These are phyloP conservation scores for Polyporus tsugae DNA, from an alignment of 1,284 basidiomycete genomes.

Conservation along the genomic window DNA sequence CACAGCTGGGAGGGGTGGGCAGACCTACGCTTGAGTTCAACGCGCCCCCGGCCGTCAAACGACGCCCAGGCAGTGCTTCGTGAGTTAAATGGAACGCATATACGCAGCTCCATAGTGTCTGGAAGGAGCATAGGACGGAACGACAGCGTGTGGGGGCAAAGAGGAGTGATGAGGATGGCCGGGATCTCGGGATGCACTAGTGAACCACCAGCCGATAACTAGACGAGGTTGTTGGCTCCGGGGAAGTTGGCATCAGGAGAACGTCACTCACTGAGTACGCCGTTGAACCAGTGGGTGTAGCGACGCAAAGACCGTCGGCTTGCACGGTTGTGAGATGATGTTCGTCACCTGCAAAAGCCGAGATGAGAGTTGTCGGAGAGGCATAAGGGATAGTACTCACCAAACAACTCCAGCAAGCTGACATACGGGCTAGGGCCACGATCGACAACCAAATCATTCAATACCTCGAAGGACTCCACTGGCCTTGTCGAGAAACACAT, in stretches of 20 bases:
- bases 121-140: conserved; percentile 99
- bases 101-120: conserved; percentile 97
- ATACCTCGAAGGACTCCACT: conserved; percentile 96
- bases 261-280: conserved; percentile 86
- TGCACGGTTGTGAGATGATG: conserved; percentile 99
- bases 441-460: conserved; percentile 98
- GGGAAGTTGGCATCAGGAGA: background rate
- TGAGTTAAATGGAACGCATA: conserved; percentile 98
- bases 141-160: conserved; percentile 98
- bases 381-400: conserved; percentile 55
- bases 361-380: background rate
- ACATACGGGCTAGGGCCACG: conserved; percentile 98
- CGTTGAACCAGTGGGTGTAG: conserved; percentile 97
- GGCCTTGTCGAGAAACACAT: conserved; percentile 97
- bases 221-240: conserved; percentile 21
- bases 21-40: conserved; percentile 90
- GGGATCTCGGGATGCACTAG: conserved; percentile 99
- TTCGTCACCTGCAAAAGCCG: conserved; percentile 81
- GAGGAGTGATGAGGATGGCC: conserved; percentile 95
- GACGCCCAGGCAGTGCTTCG: conserved; percentile 98
- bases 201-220: conserved; percentile 97
- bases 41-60: conserved; percentile 96
- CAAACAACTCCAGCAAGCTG: conserved; percentile 94
- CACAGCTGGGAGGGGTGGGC: background rate
- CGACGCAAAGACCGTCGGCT: conserved; percentile 95